Evolutionary conservation across 805 yeast species (phyloP), one percentile per base, ranked within the genome.

Genomic region (Blastobotrys muscicola): DNA sequence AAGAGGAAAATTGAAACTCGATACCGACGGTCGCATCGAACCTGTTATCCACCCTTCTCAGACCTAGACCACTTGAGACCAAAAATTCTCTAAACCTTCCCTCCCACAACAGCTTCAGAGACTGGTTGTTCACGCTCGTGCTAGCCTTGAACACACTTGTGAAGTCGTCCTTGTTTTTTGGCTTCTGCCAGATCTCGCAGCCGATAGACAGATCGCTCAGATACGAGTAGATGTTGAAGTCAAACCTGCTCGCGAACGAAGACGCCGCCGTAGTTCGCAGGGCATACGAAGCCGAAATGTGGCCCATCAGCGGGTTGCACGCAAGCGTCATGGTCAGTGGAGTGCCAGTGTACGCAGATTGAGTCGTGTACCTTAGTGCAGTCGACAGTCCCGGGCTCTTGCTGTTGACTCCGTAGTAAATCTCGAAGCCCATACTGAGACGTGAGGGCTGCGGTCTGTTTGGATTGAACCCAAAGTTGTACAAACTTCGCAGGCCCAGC

Each of bases 361-460:
- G 80, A 0, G 96, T 85, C 1, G 90, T 74, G 59, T 92, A 90
- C 37, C 97, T 66, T 39, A 86, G 60, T 0, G 94, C 90, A 1
- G 94, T 76, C 0, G 95, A 85, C 13, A 89, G 42, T 0, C 97
- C 97, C 0, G 97, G 97, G 46, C 90, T 80, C 73, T 85, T 81
- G 38, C 84, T 81, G 37, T 72, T 61, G 0, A 86, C 76, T 1
- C 95, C 95, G 52, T 82, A 83, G 90, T 95, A 92, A 3, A 86
- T 50, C 63, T 92, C 98, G 8, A 82, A 75, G 0, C 98, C 98
- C 0, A 85, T 52, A 0, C 87, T 78, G 1, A 78, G 71, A 36
- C 77, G 77, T 10, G 92, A 79, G 46, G 55, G 52, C 38, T 30
- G 32, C 26, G 26, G 26, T 6, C 6, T 20, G 36, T 8, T 6